Evolutionary conservation across 805 yeast species (phyloP).

Genomic region (Sugiyamaella valdiviana): DNA sequence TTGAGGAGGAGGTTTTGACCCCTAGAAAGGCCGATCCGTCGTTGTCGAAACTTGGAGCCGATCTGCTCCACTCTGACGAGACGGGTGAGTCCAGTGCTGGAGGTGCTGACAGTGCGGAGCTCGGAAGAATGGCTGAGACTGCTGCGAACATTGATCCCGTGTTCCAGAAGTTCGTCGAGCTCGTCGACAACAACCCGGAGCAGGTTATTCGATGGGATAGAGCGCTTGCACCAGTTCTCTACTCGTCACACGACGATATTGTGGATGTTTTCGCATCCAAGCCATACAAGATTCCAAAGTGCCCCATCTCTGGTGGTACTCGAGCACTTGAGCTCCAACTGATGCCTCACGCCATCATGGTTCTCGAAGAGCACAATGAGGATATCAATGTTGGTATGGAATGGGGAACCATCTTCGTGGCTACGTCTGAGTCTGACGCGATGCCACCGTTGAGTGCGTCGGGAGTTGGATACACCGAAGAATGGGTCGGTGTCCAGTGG

Average conservation of each 20-base stretch:
- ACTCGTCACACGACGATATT: slow-evolving; percentile 54
- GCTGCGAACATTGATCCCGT: slow-evolving; percentile 53
- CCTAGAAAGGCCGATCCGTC: slow-evolving; percentile 43
- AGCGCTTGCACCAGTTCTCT: slow-evolving; percentile 60
- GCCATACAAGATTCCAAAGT: slow-evolving; percentile 49
- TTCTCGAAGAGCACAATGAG: slow-evolving; percentile 53
- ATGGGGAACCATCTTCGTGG: slow-evolving; percentile 91
- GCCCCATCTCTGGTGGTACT: slow-evolving; percentile 45
- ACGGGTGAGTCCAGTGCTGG: slow-evolving; percentile 23
- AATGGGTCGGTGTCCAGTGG: slow-evolving; percentile 85
- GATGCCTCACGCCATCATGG: slow-evolving; percentile 89
- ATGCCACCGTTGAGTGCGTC: slow-evolving; percentile 50
- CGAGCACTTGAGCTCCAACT: slow-evolving; percentile 77
- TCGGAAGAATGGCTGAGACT: slow-evolving; percentile 15
- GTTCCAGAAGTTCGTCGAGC: slow-evolving; percentile 71
- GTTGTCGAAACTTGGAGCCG: slow-evolving; percentile 3
- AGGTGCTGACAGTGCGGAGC: slow-evolving; percentile 15
- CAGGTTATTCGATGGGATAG: slow-evolving; percentile 84
- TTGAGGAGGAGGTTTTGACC: slow-evolving; percentile 59
- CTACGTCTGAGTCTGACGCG: slow-evolving; percentile 60
- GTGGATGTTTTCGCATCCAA: slow-evolving; percentile 38
- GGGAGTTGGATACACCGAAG: slow-evolving; percentile 74
- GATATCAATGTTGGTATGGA: slow-evolving; percentile 74
- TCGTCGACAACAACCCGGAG: slow-evolving; percentile 72
- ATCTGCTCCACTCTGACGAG: slow-evolving; percentile 10